Evolutionary conservation across 202 grass and related monocot genomes (phyloP).

Genomic region (Panicum virgatum): DNA sequence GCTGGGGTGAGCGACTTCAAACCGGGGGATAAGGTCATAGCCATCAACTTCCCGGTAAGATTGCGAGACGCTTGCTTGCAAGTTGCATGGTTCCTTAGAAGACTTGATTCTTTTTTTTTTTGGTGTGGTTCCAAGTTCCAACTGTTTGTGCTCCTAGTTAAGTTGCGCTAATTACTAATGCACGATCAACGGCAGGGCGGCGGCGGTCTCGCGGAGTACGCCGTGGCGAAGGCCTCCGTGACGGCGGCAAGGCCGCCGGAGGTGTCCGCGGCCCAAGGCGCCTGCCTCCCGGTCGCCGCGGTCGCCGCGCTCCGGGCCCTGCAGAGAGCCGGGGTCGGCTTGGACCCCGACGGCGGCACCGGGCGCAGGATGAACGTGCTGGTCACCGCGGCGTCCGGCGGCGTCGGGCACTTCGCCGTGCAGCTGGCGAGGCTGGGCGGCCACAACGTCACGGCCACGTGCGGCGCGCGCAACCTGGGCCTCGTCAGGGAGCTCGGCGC

Average conservation of each 20-base stretch:
- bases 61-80: background rate
- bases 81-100: background rate
- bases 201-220: conserved; percentile 61
- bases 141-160: background rate
- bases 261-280: conserved; percentile 56
- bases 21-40: conserved; percentile 71
- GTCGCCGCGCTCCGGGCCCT: conserved; percentile 60
- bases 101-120: background rate
- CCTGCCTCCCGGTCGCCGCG: conserved; percentile 49
- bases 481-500: conserved; percentile 55
- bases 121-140: no score
- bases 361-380: conserved; percentile 47
- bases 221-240: conserved; percentile 33
- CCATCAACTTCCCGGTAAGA: conserved; percentile 68
- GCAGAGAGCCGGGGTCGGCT: conserved; percentile 38
- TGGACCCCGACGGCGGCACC: background rate
- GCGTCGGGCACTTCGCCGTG: conserved; percentile 59
- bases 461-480: conserved; percentile 54
- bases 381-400: conserved; percentile 68
- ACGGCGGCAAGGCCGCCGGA: conserved; percentile 52
- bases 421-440: conserved; percentile 69
- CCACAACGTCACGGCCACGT: conserved; percentile 67
- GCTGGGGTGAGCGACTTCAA: conserved; percentile 56
- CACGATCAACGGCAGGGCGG: conserved; percentile 26
- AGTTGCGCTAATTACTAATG: background rate